Base-by-base conservation (phyloP, 768 basidiomycete species). In the Mycena rebaudengoi region DNA sequence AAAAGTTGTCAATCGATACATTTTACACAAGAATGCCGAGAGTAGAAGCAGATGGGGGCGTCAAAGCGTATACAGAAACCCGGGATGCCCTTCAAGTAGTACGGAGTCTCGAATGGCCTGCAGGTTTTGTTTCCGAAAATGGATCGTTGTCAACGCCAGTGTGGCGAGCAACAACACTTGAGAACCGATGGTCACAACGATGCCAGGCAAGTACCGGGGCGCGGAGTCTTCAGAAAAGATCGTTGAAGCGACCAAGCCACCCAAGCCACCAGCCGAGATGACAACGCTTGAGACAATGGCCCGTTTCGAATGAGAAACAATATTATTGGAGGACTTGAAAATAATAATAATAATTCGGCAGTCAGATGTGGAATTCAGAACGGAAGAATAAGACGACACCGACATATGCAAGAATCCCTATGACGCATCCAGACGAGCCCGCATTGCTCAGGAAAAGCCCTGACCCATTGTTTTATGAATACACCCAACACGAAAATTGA, bases 341-440 rank as follows among this genome's bases (percentile, higher is more conserved):
- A 35, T n/a, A n/a, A n/a, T n/a, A n/a, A n/a, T n/a, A n/a, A n/a
- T n/a, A n/a, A n/a, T n/a, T n/a, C n/a, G n/a, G n/a, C n/a, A n/a
- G n/a, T n/a, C n/a, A n/a, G n/a, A n/a, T n/a, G n/a, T n/a, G n/a
- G n/a, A n/a, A n/a, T n/a, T n/a, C n/a, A n/a, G 26, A 44, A 41
- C 28, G 18, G 21, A 1, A 3, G 23, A 23, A 29, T 14, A 48
- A 41, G 21, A 46, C 20, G 16, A 63, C 84, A 64, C 66, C n/a
- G n/a, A 84, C 83, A 72, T 85, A 85, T 54, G 84, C 82, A 29
- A 85, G 72, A 33, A 85, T 81, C 5, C 80, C 82, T 39, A 84
- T 79, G 41, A 84, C 80, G 59, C 78, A 78, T 3, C 83, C 82
- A 32, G 76, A 75, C 23, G 83, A 81, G 18, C 83, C 84, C 30